Evolutionary conservation across 306 rosid genomes (phyloP), one percentile per base, ranked within the genome.

Genomic region (Trichosanthes truncata): DNA sequence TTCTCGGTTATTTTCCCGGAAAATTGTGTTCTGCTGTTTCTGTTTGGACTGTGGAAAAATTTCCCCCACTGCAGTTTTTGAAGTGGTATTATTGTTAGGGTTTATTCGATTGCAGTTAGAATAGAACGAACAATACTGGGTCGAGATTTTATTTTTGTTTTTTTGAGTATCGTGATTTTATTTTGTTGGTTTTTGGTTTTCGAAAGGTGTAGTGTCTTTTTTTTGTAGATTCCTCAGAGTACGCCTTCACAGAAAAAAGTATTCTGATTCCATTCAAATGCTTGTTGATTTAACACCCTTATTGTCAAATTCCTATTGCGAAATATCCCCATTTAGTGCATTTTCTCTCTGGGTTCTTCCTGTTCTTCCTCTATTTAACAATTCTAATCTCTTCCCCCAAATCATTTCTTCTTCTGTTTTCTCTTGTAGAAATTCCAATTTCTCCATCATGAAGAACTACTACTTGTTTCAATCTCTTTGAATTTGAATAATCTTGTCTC

Each of bases 191-290:
- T 29, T 35, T 74, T 31, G 11, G 6, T 2, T 41, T 26, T 38
- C 7, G 33, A 76, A 76, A 76, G 68, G 68, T 11, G 65, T 57
- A 55, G 79, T 56, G 51, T 56, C 62, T 56, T 76, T 71, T 71
- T 63, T 65, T 41, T 10, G 62, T 59, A 77, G 71, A 77, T 77
- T 77, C 80, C 56, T 77, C 57, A 21, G 36, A 43, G 80, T 77
- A 76, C 63, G 26, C 65, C 48, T 75, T 51, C 79, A 52, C 79
- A 75, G 59, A 79, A 61, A 74, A 74, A 52, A 51, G 62, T 63
- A 78, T 81, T 85, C 41, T 74, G 71, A 72, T 73, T 79, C 86
- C 51, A 61, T 66, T 86, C 63, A 51, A 74, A 74, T 74, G 78
- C 63, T 74, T 74, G 46, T 74, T 31, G 78, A 74, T 74, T 74